Base-by-base conservation (phyloP, 2,329 filamentous ascomycete genomes). In the Aspergillus tubingensis region DNA sequence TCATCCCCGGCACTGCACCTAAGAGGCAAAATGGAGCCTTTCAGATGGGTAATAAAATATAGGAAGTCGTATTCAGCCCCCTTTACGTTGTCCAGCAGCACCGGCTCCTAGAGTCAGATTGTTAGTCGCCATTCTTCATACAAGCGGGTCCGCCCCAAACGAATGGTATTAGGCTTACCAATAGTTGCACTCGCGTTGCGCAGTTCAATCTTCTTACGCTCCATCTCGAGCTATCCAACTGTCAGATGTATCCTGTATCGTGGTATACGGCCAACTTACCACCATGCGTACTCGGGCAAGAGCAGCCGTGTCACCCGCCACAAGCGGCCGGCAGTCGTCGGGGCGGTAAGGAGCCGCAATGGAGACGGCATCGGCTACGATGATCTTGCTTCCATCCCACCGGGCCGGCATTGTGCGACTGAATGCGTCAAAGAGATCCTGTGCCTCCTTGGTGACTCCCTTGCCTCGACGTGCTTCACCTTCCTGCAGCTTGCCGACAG, bases 351-450 rank as follows among this genome's bases (percentile, higher is more conserved):
- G 86, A 13, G 83, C 77, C 19, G 81, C 74, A 60, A 89, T 83
- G 57, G 85, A 76, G 57, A 88, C 85, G 3, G 82, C 80, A 66
- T 88, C 85, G 55, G 83, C 84, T 51, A 87, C 83, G 57, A 88
- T 79, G 63, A 89, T 88, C 54, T 80, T 80, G 36, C 79, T 76
- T 17, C 82, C 83, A 65, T 85, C 80, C 86, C 86, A 89, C 61
- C 84, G 80, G 27, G 83, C 81, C 8, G 85, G 85, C 70, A 85
- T 86, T 73, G 85, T 85, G 67, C 84, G 81, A 62, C 81, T 82
- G 57, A 89, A 80, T 10, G 82, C 81, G 76, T 88, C 85, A 67
- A 86, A 89, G 15, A 89, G 77, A 57, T 86, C 85, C 73, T 89
- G 86, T 25, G 82, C 86, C 64, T 87, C 85, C 39, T 78, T 81